These are phyloP conservation scores for Lumnitzera racemosa DNA, from an alignment of 345 rosid species.

Conservation along the genomic window DNA sequence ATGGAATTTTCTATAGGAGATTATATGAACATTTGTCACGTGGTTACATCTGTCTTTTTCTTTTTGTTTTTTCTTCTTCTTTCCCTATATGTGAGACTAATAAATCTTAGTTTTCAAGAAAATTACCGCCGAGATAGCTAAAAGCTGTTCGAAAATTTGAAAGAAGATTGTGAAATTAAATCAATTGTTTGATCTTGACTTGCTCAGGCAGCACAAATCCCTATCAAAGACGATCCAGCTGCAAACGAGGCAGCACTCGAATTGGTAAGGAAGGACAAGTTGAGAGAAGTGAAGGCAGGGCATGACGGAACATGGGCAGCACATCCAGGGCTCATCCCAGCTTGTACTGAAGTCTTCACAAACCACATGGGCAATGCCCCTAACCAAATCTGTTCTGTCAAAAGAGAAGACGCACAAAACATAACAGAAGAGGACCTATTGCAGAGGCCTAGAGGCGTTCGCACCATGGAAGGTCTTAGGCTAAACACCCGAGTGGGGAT, in stretches of 20 bases:
- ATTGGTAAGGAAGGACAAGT: slow-evolving; percentile 81
- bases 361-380: slow-evolving; percentile 56
- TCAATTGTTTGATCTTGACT: background rate
- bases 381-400: slow-evolving; percentile 55
- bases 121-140: background rate
- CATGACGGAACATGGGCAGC: slow-evolving; percentile 99
- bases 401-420: slow-evolving; percentile 53
- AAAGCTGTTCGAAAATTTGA: background rate
- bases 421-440: slow-evolving; percentile 76
- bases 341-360: slow-evolving; percentile 61
- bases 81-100: too few species aligned
- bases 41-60: too few species aligned
- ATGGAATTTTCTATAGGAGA: too few species aligned
- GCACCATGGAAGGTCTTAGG: slow-evolving; percentile 76
- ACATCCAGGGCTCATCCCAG: slow-evolving; percentile 82
- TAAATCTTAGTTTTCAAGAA: too few species aligned
- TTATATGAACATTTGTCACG: too few species aligned
- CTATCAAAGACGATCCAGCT: slow-evolving; percentile 63
- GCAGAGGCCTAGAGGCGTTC: slow-evolving; percentile 74
- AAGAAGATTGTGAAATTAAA: background rate
- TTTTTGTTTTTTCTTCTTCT: too few species aligned
- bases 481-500: slow-evolving; percentile 88
- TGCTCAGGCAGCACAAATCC: slow-evolving; percentile 92
- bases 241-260: slow-evolving; percentile 84
- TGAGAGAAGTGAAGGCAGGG: slow-evolving; percentile 79